Base-by-base conservation (phyloP, 2,329 filamentous ascomycete species). In the Hymenoscyphus repandus region DNA sequence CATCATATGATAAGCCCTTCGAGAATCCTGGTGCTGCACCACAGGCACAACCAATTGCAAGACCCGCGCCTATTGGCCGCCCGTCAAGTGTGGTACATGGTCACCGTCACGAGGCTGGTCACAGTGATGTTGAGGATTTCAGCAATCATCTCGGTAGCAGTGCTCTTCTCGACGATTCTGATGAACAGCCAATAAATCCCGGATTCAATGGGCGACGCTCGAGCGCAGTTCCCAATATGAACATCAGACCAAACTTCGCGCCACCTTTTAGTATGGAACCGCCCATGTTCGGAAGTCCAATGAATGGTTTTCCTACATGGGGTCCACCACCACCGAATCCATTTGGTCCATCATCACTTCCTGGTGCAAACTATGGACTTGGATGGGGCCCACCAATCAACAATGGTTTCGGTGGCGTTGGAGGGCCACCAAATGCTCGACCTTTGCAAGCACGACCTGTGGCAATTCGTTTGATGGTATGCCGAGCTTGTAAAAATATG, bases 71-170 rank as follows among this genome's bases (percentile, higher is more conserved):
- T 1, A 96, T 97, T 56, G 89, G 92, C 55, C 81, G 90, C 32
- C 92, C 93, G 0, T 84, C 85, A 13, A 96, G 90, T 66, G 81
- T 80, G 20, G 77, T 76, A 13, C 75, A 79, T 42, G 78, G 77
- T 12, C 75, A 75, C 40, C 71, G 72, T 17, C 62, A 45, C 36
- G 66, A 69, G 30, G 65, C 56, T 42, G 63, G 67, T 1, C 74
- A 76, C 22, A 70, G 73, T 27, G 83, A 85, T 50, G 73, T 90
- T 17, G 89, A 92, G 49, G 81, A 88, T 44, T 72, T 88, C 49
- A 86, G 83, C 55, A 80, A 85, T 54, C 90, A 93, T 61, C 76
- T 99, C 22, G 93, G 93, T 11, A 97, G 92, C 68, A 91, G 90
- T 61, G 93, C 91, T 11, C 74, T 99, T 11, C 74, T 97, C 42